Evolutionary conservation across 2,329 filamentous ascomycete genomes (phyloP), one percentile per base, ranked within the genome.

Genomic region (Apiospora koreana): DNA sequence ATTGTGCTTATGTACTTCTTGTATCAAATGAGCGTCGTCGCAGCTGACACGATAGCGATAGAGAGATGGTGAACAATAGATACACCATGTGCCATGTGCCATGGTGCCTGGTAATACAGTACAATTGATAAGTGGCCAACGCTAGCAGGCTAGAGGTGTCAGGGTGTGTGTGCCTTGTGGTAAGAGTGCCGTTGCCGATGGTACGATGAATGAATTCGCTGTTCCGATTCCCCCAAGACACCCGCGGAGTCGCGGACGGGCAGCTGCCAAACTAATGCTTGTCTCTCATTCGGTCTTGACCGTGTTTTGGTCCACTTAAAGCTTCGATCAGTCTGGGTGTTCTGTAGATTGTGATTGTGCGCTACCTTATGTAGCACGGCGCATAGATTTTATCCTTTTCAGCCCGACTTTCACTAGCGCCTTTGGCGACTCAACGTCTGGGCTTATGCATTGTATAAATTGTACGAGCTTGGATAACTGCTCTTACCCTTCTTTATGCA

Each of bases 271-370:
- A 28, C 50, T 21, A 28, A 14, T 28, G 8, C 23, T 14, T 54
- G 48, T 54, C 48, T n/a, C 31, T 35, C 28, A 35, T 58, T 58
- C 16, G 50, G 28, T 58, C 28, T 10, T 58, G 50, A 35, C 50
- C 50, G 50, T 58, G 50, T 58, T 58, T 58, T 35, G 50, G 28
- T 35, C 50, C 50, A 58, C 50, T 58, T 35, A 58, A 58, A 58
- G 50, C 50, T 58, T 58, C 50, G 48, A 54, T 54, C 48, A 54
- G 25, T 54, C 14, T 50, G 46, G 46, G n/a, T n/a, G 23, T 25
- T 50, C n/a, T 50, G 42, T 45, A 45, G 8, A 2, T 50, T 50
- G n/a, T 25, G 43, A 45, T 21, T 45, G 16, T 14, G 43, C 43
- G 4, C 35, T 35, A 12, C 41, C n/a, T n/a, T n/a, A n/a, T n/a